Evolutionary conservation across 1,284 basidiomycete genomes (phyloP).

Genomic region (Cystobasidiaceae sp.): DNA sequence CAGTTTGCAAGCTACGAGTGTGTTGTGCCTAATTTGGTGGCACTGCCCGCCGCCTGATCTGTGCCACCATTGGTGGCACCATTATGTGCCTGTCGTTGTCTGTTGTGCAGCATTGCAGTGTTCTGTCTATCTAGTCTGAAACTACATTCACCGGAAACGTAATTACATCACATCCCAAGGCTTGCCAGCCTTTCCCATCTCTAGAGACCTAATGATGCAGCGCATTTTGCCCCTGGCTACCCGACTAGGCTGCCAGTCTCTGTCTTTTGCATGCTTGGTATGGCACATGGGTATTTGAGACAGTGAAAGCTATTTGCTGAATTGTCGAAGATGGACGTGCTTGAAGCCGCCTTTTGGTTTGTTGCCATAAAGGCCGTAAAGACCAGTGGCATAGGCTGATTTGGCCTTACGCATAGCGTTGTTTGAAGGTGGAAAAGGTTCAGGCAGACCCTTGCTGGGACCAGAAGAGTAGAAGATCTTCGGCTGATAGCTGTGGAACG

Average conservation of each 20-base stretch:
- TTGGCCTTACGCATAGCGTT: constrained; percentile 15
- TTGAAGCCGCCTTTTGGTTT: constrained; percentile 23
- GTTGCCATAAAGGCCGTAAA: constrained; percentile 26
- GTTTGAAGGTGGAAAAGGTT: constrained; percentile 60
- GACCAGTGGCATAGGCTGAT: neutral
- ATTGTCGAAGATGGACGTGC: neutral
- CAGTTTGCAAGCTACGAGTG: constrained; percentile 26
- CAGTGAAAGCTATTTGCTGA: neutral
- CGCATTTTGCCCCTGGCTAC: neutral
- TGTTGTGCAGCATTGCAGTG: no score
- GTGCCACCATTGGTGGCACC: neutral
- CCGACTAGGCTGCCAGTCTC: neutral
- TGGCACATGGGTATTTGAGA: neutral
- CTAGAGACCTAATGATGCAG: neutral
- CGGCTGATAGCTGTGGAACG: constrained; percentile 59
- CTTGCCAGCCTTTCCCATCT: no score
- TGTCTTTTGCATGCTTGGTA: neutral
- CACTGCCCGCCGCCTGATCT: neutral
- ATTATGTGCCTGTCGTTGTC: neutral
- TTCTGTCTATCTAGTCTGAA: no score
- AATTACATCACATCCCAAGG: no score
- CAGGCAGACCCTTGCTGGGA: constrained; percentile 62
- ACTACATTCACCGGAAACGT: no score
- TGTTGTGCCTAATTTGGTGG: constrained; percentile 14
- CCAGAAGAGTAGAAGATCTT: constrained; percentile 76